Base-by-base conservation (phyloP, 441 rosid species). In the Dalechampia spathulata region DNA sequence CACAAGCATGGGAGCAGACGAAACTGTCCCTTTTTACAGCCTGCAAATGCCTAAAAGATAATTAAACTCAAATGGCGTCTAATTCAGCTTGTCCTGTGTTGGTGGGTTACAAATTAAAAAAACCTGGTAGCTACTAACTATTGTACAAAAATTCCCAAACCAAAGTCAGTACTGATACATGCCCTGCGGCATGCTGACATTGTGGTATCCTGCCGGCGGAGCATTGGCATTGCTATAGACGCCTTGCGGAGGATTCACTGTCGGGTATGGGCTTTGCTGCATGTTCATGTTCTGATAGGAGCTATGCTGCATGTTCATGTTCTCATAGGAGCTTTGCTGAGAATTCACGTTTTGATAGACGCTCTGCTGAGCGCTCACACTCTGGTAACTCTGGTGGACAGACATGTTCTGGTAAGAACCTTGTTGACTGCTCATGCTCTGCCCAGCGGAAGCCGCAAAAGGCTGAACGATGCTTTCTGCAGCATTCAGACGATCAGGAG, bases 101-200 rank as follows among this genome's bases (percentile, higher is more conserved):
- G n/a, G n/a, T 50, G 36, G 6, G 28, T 42, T 30, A 43, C 41
- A 36, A 14, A 14, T 20, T 23, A 41, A 46, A 37, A 30, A 26
- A 41, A 25, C 51, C 12, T 43, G 37, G 46, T 38, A 13, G 16
- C 44, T 56, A 45, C 44, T 56, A 45, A 43, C 44, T 60, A 70
- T 62, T 51, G 62, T 72, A 65, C 74, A 75, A 65, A 57, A 63
- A 48, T 52, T 55, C 22, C 60, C 61, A 55, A 44, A 53, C 57
- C 44, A 53, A 43, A 65, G 52, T 74, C 73, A 71, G 57, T 74
- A 67, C 37, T 62, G 75, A 64, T 64, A 66, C 13, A 71, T n/a
- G 49, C 71, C 72, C 53, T 70, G 80, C 55, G 64, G 68, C 0
- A 59, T 63, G 59, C 63, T 41, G 21, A 56, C 52, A 38, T 65